Evolutionary conservation across 148 eudicot genomes (phyloP).

Genomic region (Silene latifolia): DNA sequence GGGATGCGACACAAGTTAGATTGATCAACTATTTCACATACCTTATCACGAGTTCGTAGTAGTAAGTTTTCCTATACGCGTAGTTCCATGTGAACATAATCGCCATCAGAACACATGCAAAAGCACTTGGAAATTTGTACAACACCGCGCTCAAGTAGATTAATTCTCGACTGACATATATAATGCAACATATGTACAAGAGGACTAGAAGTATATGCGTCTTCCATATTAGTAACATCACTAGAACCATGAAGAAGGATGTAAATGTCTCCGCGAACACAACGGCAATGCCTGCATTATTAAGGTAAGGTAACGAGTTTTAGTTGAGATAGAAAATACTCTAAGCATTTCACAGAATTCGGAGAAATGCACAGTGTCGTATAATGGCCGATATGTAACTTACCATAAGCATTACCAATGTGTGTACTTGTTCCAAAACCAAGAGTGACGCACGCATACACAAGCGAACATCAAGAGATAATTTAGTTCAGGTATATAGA

Average conservation of each 20-base stretch:
- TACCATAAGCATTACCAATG: too few relatives aligned
- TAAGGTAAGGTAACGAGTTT: background rate
- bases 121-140: slow-evolving; percentile 39
- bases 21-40: slow-evolving; percentile 16
- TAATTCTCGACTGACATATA: slow-evolving; percentile 35
- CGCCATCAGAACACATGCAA: slow-evolving; percentile 29
- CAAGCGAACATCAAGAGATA: too few relatives aligned
- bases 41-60: slow-evolving; percentile 32
- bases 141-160: slow-evolving; percentile 38
- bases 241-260: slow-evolving; percentile 32
- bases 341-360: too few relatives aligned
- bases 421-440: too few relatives aligned
- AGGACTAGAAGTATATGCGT: slow-evolving; percentile 28
- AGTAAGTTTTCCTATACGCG: slow-evolving; percentile 34
- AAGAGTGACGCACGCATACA: too few relatives aligned
- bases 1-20: slow-evolving; percentile 29
- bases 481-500: too few relatives aligned
- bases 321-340: too few relatives aligned
- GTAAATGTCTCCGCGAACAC: slow-evolving; percentile 42
- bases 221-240: slow-evolving; percentile 49
- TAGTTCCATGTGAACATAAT: slow-evolving; percentile 45
- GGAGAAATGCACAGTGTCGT: too few relatives aligned
- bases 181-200: slow-evolving; percentile 24
- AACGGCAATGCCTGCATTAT: slow-evolving; percentile 39
- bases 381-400: too few relatives aligned